Evolutionary conservation across 2,329 filamentous ascomycete genomes (phyloP), one percentile per base, ranked within the genome.

Genomic region (Epichloe scottii): DNA sequence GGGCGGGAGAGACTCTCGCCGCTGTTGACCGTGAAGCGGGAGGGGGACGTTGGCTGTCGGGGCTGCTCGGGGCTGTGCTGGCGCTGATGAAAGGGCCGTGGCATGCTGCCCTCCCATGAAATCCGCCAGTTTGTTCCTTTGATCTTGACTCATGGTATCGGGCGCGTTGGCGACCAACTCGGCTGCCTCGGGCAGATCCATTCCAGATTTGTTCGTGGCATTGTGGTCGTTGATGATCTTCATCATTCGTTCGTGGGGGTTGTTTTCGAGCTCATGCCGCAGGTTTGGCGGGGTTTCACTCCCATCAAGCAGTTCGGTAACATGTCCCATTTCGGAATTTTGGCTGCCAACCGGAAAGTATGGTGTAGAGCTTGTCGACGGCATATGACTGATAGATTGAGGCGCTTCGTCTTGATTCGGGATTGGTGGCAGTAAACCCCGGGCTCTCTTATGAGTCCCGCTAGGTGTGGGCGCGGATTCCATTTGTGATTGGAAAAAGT

Each of bases 171-270:
- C 74, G 5, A 79, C 78, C 11, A 82, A 57, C 39, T 69, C 63
- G 5, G 64, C 64, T 8, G 67, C 71, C 50, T 79, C 74, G 6
- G 78, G 74, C 15, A 83, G 69, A 55, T 80, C 71, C 49, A 78
- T 64, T 44, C 71, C 68, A 1, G 67, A 64, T 3, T 66, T 64
- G 55, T 71, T 78, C 55, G 66, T 72, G 19, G 78, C 78, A 55
- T 83, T 83, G 54, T 80, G 77, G 54, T 80, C 78, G 52, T 82
- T 77, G 62, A 84, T 83, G 34, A 84, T 74, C 59, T 75, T 79
- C 75, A 84, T 80, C 74, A 82, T 81, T 48, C 74, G 73, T 58
- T 80, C 77, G 51, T 78, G 78, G 0, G 77, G 77, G 52, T 77
- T 77, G n/a, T 68, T 65, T 61, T 78, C 73, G 5, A 81, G 70